These are phyloP conservation scores for Fragaria vesca DNA, from an alignment of 306 rosid genomes.

Conservation along the genomic window DNA sequence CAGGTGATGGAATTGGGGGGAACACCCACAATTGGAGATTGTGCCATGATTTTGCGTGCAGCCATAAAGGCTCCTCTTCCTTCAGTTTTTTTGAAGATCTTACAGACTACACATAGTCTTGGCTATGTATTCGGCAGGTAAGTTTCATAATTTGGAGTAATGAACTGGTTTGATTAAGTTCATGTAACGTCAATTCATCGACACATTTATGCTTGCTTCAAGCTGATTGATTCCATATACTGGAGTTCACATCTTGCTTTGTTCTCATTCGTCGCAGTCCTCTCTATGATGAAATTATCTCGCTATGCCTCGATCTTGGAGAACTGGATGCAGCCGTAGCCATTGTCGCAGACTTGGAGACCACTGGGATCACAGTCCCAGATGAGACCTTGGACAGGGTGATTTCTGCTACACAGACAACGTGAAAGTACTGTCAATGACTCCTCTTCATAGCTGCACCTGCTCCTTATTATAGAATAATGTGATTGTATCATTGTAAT, in stretches of 20 bases:
- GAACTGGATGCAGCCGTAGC: constrained; percentile 97
- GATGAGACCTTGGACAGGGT: constrained; percentile 83
- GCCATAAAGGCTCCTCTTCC: constrained; percentile 85
- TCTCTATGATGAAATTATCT: constrained; percentile 76
- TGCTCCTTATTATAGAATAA: background rate
- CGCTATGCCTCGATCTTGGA: constrained; percentile 74
- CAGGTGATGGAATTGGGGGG: constrained; percentile 94
- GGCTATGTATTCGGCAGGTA: constrained; percentile 92
- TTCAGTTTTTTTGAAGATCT: constrained; percentile 78
- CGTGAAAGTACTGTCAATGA: constrained; percentile 25
- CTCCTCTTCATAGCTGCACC: constrained; percentile 9
- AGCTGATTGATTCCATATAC: background rate
- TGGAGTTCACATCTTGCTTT: constrained; percentile 18
- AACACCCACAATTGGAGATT: constrained; percentile 86
- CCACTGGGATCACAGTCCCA: constrained; percentile 70
- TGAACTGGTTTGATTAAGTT: background rate
- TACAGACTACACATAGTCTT: constrained; percentile 80
- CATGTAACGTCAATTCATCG: background rate
- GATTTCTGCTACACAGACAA: constrained; percentile 58
- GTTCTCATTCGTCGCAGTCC: constrained; percentile 49
- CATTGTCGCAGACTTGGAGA: constrained; percentile 85
- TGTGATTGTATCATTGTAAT: background rate
- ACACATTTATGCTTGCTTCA: background rate
- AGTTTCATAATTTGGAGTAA: constrained; percentile 22
- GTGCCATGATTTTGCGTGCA: constrained; percentile 87